phyloP scores from a whole-genome alignment of 805 yeast genomes.

The Tetrapisispora taiwanensis region DNA sequence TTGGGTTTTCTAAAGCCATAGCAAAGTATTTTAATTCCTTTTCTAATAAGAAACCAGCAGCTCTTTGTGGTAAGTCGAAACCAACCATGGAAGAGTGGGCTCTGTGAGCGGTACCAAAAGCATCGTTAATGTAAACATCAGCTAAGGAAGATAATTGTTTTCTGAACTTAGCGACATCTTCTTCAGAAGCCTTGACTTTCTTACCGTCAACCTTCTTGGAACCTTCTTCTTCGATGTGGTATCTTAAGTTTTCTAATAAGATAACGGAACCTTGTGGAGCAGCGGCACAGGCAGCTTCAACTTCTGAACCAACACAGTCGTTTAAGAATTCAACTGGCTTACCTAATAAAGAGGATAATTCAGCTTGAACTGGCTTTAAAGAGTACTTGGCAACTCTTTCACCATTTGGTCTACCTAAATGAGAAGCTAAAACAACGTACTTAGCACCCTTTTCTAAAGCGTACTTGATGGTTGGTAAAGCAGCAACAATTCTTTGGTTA shows the following conservation, averaged over 20 bases:
- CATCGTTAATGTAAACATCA: slow-evolving; percentile 95
- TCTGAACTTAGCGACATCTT: slow-evolving; percentile 81
- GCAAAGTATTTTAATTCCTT: slow-evolving; percentile 97
- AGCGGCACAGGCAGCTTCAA: slow-evolving; percentile 63
- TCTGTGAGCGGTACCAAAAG: slow-evolving; percentile 99
- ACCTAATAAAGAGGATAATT: slow-evolving; percentile 69
- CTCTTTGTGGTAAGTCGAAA: slow-evolving; percentile 87
- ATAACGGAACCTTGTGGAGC: slow-evolving; percentile 75
- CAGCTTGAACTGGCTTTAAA: slow-evolving; percentile 85
- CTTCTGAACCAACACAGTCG: slow-evolving; percentile 91
- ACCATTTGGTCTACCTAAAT: slow-evolving; percentile 99
- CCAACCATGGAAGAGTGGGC: slow-evolving; percentile 99
- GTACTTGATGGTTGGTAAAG: slow-evolving; percentile 95
- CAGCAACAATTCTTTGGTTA: slow-evolving; percentile 99
- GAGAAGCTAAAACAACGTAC: slow-evolving; percentile 88
- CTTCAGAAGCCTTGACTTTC: slow-evolving; percentile 87
- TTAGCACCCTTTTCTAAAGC: slow-evolving; percentile 87
- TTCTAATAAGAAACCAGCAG: slow-evolving; percentile 96
- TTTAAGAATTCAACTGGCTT: slow-evolving; percentile 67
- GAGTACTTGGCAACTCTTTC: slow-evolving; percentile 78
- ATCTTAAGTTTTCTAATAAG: slow-evolving; percentile 93
- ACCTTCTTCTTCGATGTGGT: slow-evolving; percentile 97
- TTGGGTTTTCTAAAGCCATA: slow-evolving; percentile 96
- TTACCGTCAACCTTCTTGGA: slow-evolving; percentile 84
- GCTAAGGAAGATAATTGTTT: slow-evolving; percentile 81